These are phyloP conservation scores for Calonectria multiphialidica DNA, from an alignment of 2,329 filamentous ascomycete genomes.

Conservation along the genomic window DNA sequence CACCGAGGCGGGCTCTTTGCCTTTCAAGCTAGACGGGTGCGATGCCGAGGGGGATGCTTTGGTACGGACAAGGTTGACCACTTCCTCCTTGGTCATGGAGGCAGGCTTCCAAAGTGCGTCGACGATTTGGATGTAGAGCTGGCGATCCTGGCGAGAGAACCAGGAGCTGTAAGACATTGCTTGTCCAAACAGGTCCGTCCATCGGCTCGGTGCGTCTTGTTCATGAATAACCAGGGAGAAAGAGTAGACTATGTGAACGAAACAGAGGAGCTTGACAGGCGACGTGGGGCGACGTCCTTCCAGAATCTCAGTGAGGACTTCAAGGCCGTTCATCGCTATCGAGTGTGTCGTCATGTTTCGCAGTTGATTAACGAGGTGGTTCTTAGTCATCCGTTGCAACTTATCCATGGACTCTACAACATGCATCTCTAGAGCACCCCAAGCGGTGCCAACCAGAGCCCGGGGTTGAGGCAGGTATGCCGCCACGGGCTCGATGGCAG, in stretches of 20 bases:
- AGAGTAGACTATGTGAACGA: conserved; percentile 65
- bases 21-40: conserved; percentile 51
- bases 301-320: conserved; percentile 54
- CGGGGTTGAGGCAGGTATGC: conserved; percentile 42
- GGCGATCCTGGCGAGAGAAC: conserved; percentile 52
- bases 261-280: conserved; percentile 61
- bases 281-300: conserved; percentile 52
- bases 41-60: conserved; percentile 30
- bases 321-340: conserved; percentile 57
- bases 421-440: conserved; percentile 60
- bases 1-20: conserved; percentile 54
- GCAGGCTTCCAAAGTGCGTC: conserved; percentile 62
- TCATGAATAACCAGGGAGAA: conserved; percentile 61
- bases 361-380: conserved; percentile 57
- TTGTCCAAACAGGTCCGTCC: conserved; percentile 59
- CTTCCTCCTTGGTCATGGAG: conserved; percentile 44
- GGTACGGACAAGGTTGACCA: conserved; percentile 43
- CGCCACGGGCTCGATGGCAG: conserved; percentile 33
- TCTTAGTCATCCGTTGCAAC: conserved; percentile 53
- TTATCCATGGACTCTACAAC: conserved; percentile 59
- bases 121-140: conserved; percentile 58
- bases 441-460: conserved; percentile 57
- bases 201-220: conserved; percentile 51
- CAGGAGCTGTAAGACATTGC: conserved; percentile 57
- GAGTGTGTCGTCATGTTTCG: conserved; percentile 51